phyloP scores from a whole-genome alignment of 2,329 filamentous ascomycete genomes.

The Chaetomium sp. region DNA sequence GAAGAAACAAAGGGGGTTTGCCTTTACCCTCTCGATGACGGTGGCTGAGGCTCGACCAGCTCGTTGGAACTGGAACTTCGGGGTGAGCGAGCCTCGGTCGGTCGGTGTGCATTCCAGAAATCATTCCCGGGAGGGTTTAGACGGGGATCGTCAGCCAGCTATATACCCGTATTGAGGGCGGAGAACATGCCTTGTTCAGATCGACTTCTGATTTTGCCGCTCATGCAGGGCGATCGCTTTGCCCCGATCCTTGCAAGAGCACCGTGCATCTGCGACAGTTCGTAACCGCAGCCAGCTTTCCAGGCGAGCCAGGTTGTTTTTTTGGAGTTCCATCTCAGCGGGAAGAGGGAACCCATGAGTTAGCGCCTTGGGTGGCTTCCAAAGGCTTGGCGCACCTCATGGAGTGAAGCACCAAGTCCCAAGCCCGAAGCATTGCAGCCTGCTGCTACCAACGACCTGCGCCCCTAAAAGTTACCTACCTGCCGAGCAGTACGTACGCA shows the following conservation, averaged over 20 bases:
- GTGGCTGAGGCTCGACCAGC: neutral
- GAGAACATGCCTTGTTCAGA: slow-evolving; percentile 10
- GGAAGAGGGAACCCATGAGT: slow-evolving; percentile 7
- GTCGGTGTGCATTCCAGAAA: slow-evolving; percentile 15
- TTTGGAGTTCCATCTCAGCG: neutral
- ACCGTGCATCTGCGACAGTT: neutral
- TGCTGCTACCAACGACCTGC: slow-evolving; percentile 11
- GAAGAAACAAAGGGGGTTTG: neutral
- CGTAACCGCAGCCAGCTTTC: neutral
- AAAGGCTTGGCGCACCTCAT: slow-evolving; percentile 28
- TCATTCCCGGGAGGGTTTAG: neutral
- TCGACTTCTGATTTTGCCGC: slow-evolving; percentile 2
- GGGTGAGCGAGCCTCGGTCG: slow-evolving; percentile 13
- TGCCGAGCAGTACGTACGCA: no score
- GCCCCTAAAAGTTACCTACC: slow-evolving; percentile 12
- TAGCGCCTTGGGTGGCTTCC: slow-evolving; percentile 21
- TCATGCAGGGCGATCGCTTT: slow-evolving; percentile 7
- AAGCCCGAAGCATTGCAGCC: neutral
- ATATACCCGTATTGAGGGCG: neutral
- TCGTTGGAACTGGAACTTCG: neutral
- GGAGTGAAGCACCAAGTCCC: slow-evolving; percentile 5
- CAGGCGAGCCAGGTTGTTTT: neutral
- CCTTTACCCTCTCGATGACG: neutral
- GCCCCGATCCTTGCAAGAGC: neutral
- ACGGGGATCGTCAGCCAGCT: slow-evolving; percentile 12